Percentiles rank a stretch among this genome's conserved stretches.
Evolutionary conservation across 2,329 filamentous ascomycete genomes (phyloP).

Genomic region (Exophiala oligosperma): DNA sequence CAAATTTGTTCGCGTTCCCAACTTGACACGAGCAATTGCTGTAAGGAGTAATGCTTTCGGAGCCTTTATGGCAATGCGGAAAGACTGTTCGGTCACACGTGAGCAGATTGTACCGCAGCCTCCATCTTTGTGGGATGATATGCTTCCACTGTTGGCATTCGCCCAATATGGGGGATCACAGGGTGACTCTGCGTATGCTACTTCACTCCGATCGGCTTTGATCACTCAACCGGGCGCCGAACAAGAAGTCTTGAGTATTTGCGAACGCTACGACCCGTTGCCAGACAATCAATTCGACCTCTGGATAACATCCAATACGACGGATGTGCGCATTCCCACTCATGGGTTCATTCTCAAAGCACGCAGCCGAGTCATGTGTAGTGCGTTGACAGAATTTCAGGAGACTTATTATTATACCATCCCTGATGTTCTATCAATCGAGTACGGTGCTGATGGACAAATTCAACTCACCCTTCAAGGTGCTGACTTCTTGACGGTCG

Average conservation of each 20-base stretch:
- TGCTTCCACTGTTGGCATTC: constrained; percentile 70
- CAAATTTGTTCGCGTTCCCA: constrained; percentile 90
- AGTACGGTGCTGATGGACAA: constrained; percentile 51
- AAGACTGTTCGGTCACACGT: constrained; percentile 78
- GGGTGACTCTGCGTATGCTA: constrained; percentile 37
- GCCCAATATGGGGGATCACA: constrained; percentile 54
- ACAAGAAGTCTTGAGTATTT: constrained; percentile 36
- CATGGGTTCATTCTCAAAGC: constrained; percentile 79
- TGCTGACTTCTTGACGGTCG: constrained; percentile 73
- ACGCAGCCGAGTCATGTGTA: constrained; percentile 69
- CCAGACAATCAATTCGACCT: constrained; percentile 35
- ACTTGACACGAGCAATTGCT: constrained; percentile 77
- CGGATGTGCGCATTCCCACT: constrained; percentile 71
- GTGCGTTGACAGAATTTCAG: constrained; percentile 60
- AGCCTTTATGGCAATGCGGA: constrained; percentile 82
- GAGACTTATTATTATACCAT: constrained; percentile 56
- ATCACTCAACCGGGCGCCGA: constrained; percentile 49
- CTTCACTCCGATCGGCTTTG: constrained; percentile 41
- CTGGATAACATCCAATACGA: constrained; percentile 57
- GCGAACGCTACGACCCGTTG: constrained; percentile 29
- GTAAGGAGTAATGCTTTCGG: constrained; percentile 88
- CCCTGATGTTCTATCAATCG: constrained; percentile 62
- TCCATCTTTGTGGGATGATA: constrained; percentile 71
- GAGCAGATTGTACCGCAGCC: constrained; percentile 67
- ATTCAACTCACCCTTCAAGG: constrained; percentile 65